A percentile compares a stretch with the other conserved stretches of the same genome.
Evolutionary conservation across 768 basidiomycete species (phyloP).

Genomic region (Atractiella rhizophila): DNA sequence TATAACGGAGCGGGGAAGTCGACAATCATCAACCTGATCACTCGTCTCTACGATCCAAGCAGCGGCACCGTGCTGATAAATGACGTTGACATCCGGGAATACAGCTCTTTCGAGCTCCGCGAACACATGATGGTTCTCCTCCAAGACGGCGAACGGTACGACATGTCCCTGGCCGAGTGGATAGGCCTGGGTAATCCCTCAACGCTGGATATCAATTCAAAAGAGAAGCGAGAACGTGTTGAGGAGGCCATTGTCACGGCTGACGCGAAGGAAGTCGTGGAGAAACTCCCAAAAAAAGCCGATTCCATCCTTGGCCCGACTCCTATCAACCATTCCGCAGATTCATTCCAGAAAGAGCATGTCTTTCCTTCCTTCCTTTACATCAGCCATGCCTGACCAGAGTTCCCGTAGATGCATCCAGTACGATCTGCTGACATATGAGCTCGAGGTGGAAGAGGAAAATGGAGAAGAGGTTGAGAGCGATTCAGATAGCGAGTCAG

Average conservation of each 20-base stretch:
- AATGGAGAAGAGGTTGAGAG: too few relatives aligned
- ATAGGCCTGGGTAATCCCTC: not conserved
- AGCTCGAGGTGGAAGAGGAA: too few relatives aligned
- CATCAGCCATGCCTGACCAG: not conserved
- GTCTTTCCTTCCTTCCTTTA: not conserved
- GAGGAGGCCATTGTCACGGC: not conserved
- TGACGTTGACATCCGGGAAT: not conserved
- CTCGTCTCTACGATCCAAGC: slow-evolving; percentile 3
- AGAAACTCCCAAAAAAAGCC: slow-evolving; percentile 1
- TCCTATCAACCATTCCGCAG: not conserved
- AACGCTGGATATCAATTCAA: not conserved
- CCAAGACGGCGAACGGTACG: not conserved
- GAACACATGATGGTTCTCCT: not conserved
- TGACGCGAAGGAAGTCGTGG: not conserved
- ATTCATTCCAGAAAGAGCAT: slow-evolving; percentile 1
- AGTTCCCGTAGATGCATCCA: too few relatives aligned
- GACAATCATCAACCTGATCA: slow-evolving; percentile 4
- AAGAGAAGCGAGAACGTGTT: not conserved
- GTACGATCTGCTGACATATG: too few relatives aligned
- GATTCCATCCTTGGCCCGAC: slow-evolving; percentile 3
- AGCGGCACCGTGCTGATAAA: slow-evolving; percentile 3
- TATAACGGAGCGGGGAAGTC: slow-evolving; percentile 6
- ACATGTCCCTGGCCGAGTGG: slow-evolving; percentile 1
- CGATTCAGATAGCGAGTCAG: too few relatives aligned
- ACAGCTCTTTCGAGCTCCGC: not conserved